Evolutionary conservation across 805 yeast species (phyloP).

Genomic region (Myxozyma sirexii): DNA sequence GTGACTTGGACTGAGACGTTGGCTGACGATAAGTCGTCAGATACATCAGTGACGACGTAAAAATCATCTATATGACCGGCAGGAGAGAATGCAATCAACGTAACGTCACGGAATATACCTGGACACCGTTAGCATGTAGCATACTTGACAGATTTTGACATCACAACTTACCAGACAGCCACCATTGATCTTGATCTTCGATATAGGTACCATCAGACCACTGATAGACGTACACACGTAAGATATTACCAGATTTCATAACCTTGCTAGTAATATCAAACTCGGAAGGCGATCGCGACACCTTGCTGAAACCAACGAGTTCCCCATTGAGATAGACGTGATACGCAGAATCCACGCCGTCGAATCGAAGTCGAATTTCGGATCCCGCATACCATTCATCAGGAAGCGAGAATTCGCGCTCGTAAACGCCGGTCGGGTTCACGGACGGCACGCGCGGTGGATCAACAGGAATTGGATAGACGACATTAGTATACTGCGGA

Average conservation of each 20-base stretch:
- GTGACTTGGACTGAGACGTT: slow-evolving; percentile 2
- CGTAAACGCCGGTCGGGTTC: slow-evolving; percentile 45
- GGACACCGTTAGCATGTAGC: neutral
- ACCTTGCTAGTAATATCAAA: slow-evolving; percentile 38
- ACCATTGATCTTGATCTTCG: slow-evolving; percentile 49
- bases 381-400: slow-evolving; percentile 31
- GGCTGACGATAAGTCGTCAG: slow-evolving; percentile 13
- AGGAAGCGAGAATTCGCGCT: slow-evolving; percentile 37
- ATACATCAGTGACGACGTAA: slow-evolving; percentile 36
- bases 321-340: slow-evolving; percentile 43
- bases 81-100: slow-evolving; percentile 38
- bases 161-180: slow-evolving; percentile 43
- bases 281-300: slow-evolving; percentile 44
- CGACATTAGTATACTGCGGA: slow-evolving; percentile 45
- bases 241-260: slow-evolving; percentile 24
- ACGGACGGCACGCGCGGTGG: slow-evolving; percentile 44
- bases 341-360: slow-evolving; percentile 46
- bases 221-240: slow-evolving; percentile 40
- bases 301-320: slow-evolving; percentile 42
- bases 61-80: slow-evolving; percentile 42
- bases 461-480: slow-evolving; percentile 43
- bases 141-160: neutral
- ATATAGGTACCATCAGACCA: slow-evolving; percentile 45
- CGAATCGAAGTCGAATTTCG: slow-evolving; percentile 41
- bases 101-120: slow-evolving; percentile 45